Evolutionary conservation across 352 stramenopile genomes (phyloP), one percentile per base, ranked within the genome.

Genomic region (Pelagophyceae sp.): DNA sequence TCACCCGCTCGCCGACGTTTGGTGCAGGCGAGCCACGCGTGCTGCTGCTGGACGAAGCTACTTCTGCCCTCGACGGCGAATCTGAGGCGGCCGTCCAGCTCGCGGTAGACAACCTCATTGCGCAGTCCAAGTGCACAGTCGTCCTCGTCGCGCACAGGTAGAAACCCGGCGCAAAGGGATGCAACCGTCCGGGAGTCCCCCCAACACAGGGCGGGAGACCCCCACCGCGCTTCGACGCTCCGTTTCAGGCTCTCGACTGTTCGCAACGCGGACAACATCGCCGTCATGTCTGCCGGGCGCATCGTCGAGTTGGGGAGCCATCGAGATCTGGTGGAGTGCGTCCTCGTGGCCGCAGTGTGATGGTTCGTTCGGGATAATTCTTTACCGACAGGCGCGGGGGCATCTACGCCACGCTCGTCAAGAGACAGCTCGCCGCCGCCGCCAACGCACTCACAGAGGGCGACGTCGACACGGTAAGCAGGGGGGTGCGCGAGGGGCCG

Each of bases 201-300:
- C n/a, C n/a, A n/a, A n/a, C n/a, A n/a, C n/a, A n/a, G n/a, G n/a
- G n/a, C n/a, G n/a, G n/a, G n/a, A n/a, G n/a, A n/a, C n/a, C n/a
- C n/a, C n/a, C n/a, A n/a, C n/a, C n/a, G n/a, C n/a, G n/a, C n/a
- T n/a, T n/a, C n/a, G n/a, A n/a, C n/a, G n/a, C n/a, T n/a, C n/a
- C n/a, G n/a, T n/a, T n/a, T n/a, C n/a, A 84, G 92, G 27, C 76
- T 97, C 45, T 92, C 86, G 0, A 97, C 91, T 0, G 92, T 97
- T 51, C 84, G 84, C 11, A 93, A 97, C 72, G 90, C 89, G 23
- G 92, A 94, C 82, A 67, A 86, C n/a, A 94, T 95, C 70, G 88
- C 87, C 17, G 86, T 94, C 33, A 82, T 93, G 64, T 79, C 86
- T 32, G 76, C 89, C 58, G 90, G 90, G 1, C 76, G 69, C 38